Evolutionary conservation across 192 early-diverging fungal species (phyloP).

Genomic region (Coemansia sp.): DNA sequence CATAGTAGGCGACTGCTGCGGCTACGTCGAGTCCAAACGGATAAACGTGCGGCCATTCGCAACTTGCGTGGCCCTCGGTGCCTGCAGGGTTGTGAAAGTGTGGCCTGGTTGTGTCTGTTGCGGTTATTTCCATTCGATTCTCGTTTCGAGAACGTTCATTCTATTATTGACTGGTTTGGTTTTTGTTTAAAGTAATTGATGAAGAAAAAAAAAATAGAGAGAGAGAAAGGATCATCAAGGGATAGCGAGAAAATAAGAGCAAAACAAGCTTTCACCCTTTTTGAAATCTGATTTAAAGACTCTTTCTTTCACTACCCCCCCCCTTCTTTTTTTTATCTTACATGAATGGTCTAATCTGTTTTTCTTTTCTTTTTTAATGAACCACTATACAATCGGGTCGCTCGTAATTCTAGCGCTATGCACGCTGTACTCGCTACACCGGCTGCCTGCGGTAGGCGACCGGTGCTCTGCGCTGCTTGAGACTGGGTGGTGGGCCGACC

Average conservation of each 20-base stretch:
- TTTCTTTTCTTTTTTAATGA: not conserved
- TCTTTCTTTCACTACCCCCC: not conserved
- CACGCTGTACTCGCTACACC: not conserved
- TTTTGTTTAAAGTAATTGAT: too few species aligned
- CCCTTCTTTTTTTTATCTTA: not conserved
- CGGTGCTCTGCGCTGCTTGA: constrained; percentile 26
- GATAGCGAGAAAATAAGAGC: too few species aligned
- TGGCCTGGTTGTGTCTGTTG: not conserved
- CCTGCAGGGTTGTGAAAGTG: not conserved
- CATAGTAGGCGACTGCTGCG: constrained; percentile 23
- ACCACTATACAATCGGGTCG: not conserved
- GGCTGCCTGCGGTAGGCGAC: constrained; percentile 17
- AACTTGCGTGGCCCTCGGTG: not conserved
- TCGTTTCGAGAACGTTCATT: not conserved
- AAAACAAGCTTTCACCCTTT: too few species aligned
- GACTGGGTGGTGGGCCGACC: constrained; percentile 58
- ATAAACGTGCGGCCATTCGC: not conserved
- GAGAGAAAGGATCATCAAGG: too few species aligned
- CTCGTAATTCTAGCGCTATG: not conserved
- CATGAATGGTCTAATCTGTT: too few species aligned
- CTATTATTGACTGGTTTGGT: not conserved
- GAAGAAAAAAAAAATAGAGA: too few species aligned
- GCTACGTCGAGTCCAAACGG: constrained; percentile 26
- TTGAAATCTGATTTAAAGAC: too few species aligned
- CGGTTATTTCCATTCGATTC: not conserved